phyloP scores from a whole-genome alignment of 2,329 filamentous ascomycete genomes.

The Penicillium sumatraense region DNA sequence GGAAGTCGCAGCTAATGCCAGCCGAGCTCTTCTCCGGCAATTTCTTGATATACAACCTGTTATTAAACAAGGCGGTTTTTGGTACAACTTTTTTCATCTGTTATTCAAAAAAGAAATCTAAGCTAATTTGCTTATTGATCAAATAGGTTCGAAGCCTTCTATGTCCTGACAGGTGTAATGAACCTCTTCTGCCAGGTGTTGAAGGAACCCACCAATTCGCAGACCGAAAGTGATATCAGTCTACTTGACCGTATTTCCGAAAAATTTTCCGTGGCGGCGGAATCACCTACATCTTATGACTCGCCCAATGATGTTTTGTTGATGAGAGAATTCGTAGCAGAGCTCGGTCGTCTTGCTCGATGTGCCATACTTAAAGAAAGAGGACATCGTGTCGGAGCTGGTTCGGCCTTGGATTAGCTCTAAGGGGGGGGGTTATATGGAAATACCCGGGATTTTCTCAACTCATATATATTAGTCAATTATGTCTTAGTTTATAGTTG shows the following conservation, averaged over 20 bases:
- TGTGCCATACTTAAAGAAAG: not conserved
- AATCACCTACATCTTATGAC: not conserved
- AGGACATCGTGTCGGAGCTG: too few species aligned
- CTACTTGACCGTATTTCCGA: not conserved
- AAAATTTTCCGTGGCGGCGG: not conserved
- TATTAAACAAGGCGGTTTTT: not conserved
- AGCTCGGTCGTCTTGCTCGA: not conserved
- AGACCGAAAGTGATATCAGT: not conserved
- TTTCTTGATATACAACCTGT: not conserved
- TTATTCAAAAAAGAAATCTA: not conserved
- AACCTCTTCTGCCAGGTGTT: not conserved
- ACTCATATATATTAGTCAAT: not conserved
- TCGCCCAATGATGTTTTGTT: not conserved
- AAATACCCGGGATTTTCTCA: too few species aligned
- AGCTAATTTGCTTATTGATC: not conserved
- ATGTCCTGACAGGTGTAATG: not conserved
- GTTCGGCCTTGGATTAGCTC: too few species aligned
- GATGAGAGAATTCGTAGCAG: not conserved
- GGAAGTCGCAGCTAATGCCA: not conserved
- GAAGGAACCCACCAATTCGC: not conserved
- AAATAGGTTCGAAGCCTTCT: not conserved
- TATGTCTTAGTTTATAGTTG: not conserved
- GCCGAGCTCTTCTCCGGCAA: not conserved
- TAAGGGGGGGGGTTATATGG: too few species aligned
- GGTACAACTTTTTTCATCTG: not conserved